Base-by-base conservation (phyloP, 108 stramenopile genomes). In the Aurantiochytrium sp. region DNA sequence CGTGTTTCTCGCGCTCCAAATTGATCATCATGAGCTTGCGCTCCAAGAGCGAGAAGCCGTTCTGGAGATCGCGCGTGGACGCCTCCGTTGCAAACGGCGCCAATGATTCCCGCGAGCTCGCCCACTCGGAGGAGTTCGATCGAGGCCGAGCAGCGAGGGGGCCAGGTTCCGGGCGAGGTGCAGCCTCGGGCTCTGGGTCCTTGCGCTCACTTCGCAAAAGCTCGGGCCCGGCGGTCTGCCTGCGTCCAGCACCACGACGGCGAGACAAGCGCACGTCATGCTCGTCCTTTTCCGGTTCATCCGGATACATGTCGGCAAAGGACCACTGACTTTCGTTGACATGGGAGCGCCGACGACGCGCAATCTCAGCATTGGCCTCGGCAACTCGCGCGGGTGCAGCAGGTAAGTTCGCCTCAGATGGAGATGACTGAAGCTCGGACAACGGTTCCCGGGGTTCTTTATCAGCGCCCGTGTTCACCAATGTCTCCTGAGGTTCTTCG, bases 21-120 rank as follows among this genome's bases (percentile, higher is more conserved):
- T 83, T 83, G 49, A 83, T 83, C 73, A 83, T 83, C 73, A 83
- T 45, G 10, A 83, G 49, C 25, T 83, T 83, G 23, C 73, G 73
- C 49, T 83, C 73, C 19, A 83, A 43, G 5, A 83, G 23, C 21
- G 49, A 51, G 19, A 51, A 83, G 16, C 73, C 73, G 5, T 83
- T 83, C 5, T 83, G 73, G 8, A 83, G 49, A 16, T 51, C 49
- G 5, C 49, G 44, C 49, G 73, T 83, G 6, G 73, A 83, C 10
- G 44, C 49, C 19, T 83, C 73, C 14, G 73, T 83, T 5, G 73
- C 73, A 51, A 83, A 83, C 44, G 73, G 73, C 23, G 73, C 73
- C 8, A 51, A 21, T 5, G 73, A 51, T 1, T 83, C 73, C 10
- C 60, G 60, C 60, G 60, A 64, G 60, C 60, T 64, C 25, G 60